A percentile compares a stretch with the other conserved stretches of the same genome.
Conservation (phyloP, 2,329 filamentous ascomycete genomes). For the Botrytis paeoniae region DNA sequence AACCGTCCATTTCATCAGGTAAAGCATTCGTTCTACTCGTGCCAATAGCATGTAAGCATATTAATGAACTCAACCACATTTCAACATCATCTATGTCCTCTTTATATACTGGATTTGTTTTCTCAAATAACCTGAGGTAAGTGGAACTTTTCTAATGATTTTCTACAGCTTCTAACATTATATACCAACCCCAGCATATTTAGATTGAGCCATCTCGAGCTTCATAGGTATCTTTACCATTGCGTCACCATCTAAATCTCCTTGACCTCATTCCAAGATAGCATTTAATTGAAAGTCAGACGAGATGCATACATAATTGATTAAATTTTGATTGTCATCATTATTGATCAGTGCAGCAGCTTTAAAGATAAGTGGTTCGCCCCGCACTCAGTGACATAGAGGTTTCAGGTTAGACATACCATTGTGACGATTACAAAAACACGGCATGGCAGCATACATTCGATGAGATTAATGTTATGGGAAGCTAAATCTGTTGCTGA, state of each 20-base stretch:
- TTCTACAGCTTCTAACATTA: too few species aligned
- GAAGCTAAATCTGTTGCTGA: too few species aligned
- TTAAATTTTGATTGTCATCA: not conserved
- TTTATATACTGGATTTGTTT: too few species aligned
- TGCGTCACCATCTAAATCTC: too few species aligned
- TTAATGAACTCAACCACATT: too few species aligned
- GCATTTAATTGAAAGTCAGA: rapidly evolving
- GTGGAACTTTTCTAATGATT: rapidly evolving
- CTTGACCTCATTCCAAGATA: rapidly evolving
- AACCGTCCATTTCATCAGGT: rapidly evolving
- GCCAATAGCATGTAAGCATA: not conserved
- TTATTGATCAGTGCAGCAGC: not conserved
- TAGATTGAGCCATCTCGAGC: not conserved
- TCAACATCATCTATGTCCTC: too few species aligned
- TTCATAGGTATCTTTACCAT: too few species aligned
- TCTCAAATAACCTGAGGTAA: too few species aligned
- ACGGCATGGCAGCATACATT: not conserved
- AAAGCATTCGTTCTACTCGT: not conserved
- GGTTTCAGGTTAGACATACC: not conserved
- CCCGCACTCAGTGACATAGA: not conserved
- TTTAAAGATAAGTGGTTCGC: not conserved
- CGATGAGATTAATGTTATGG: not conserved
- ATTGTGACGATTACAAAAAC: too few species aligned
- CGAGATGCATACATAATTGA: rapidly evolving
- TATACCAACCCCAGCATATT: rapidly evolving